Evolutionary conservation across 2,329 filamentous ascomycete species (phyloP).

Genomic region (Aspergillus clavatus): DNA sequence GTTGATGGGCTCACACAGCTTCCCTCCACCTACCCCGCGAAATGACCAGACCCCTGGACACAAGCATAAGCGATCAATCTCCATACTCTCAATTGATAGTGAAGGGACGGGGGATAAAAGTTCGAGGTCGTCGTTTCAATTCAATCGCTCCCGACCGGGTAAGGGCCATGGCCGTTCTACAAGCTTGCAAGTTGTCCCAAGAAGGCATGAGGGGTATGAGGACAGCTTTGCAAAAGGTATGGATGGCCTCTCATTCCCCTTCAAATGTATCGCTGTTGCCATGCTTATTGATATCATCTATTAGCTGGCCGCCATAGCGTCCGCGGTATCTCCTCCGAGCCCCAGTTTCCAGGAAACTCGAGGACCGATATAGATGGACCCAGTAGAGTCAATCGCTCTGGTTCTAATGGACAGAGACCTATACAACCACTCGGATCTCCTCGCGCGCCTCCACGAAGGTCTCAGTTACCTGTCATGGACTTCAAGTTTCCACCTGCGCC

Average conservation of each 20-base stretch:
- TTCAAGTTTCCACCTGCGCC: slow-evolving; percentile 55
- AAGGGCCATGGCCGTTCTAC: slow-evolving; percentile 71
- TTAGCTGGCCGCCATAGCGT: slow-evolving; percentile 31
- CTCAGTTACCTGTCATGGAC: slow-evolving; percentile 37
- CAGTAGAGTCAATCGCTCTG: slow-evolving; percentile 21
- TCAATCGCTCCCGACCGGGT: slow-evolving; percentile 47
- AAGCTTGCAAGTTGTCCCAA: slow-evolving; percentile 70
- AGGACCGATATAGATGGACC: slow-evolving; percentile 33
- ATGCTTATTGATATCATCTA: slow-evolving; percentile 5
- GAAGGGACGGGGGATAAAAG: slow-evolving; percentile 36
- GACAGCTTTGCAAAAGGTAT: slow-evolving; percentile 39
- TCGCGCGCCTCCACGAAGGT: slow-evolving; percentile 36
- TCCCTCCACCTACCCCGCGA: slow-evolving; percentile 35
- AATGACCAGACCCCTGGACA: slow-evolving; percentile 42
- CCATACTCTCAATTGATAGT: slow-evolving; percentile 71
- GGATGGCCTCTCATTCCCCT: neutral
- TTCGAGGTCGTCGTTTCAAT: slow-evolving; percentile 25
- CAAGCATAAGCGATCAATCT: slow-evolving; percentile 69
- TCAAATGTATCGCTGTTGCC: neutral
- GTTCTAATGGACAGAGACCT: slow-evolving; percentile 28
- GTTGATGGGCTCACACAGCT: slow-evolving; percentile 37
- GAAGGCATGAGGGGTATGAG: slow-evolving; percentile 40
- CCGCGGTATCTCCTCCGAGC: slow-evolving; percentile 30
- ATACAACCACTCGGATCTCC: slow-evolving; percentile 35
- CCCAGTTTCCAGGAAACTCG: slow-evolving; percentile 23